Percentiles rank a stretch among this genome's conserved stretches.
Conservation (phyloP, 139 green algal species). For the Trebouxia sp. region DNA sequence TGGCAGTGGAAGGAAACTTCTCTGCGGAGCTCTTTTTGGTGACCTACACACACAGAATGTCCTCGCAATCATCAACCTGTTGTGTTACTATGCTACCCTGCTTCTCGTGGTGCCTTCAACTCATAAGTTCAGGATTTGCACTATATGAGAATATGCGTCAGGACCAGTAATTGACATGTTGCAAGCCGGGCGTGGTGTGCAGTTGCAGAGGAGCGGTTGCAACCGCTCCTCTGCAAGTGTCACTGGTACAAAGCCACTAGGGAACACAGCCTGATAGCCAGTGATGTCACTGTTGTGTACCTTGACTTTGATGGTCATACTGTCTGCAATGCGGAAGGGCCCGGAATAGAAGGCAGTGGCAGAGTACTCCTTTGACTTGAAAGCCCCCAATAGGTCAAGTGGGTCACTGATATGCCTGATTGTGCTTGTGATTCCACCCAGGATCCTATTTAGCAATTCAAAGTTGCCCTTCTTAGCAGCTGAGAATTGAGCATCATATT, state of each 20-base stretch:
- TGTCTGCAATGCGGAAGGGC: slow-evolving; percentile 13
- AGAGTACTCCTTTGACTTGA: slow-evolving; percentile 33
- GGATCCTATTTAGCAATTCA: slow-evolving; percentile 7
- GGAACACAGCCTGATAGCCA: neutral
- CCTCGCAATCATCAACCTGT: neutral
- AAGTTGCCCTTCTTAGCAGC: slow-evolving; percentile 24
- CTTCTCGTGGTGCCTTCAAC: too few relatives aligned
- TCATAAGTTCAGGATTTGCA: too few relatives aligned
- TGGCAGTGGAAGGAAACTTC: slow-evolving; percentile 2
- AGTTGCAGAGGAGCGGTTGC: neutral
- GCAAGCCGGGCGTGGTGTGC: neutral
- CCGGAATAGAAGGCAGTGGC: slow-evolving; percentile 21
- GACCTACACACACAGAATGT: neutral
- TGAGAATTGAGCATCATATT: neutral
- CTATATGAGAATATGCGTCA: neutral
- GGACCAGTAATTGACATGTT: neutral
- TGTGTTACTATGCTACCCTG: neutral
- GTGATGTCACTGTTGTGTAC: neutral
- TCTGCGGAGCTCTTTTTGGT: slow-evolving; percentile 30
- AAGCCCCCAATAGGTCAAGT: slow-evolving; percentile 2
- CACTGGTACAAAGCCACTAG: neutral
- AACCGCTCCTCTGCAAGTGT: neutral
- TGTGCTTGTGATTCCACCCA: neutral
- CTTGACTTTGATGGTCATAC: slow-evolving; percentile 37
- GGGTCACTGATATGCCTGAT: neutral